Conservation (phyloP, 768 basidiomycete species). For the Agaricus bisporus region DNA sequence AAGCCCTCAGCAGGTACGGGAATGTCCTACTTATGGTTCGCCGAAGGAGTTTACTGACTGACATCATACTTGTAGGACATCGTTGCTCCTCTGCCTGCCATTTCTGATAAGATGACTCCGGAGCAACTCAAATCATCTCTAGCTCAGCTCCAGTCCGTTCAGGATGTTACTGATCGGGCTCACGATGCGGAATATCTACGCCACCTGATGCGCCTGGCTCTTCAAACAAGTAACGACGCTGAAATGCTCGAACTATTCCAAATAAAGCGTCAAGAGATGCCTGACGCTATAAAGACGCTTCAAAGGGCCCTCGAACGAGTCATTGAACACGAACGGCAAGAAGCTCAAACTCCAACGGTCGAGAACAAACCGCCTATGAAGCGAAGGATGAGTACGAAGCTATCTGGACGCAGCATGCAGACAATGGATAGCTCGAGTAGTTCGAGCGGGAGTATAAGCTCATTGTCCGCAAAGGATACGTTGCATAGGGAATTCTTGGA, state of each 20-base stretch:
- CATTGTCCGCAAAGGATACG: slow-evolving; percentile 20
- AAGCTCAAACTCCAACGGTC: slow-evolving; percentile 17
- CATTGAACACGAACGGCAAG: slow-evolving; percentile 19
- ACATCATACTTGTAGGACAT: background rate
- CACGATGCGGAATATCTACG: slow-evolving; percentile 52
- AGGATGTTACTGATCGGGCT: slow-evolving; percentile 36
- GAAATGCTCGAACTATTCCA: slow-evolving; percentile 60
- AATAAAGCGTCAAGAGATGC: slow-evolving; percentile 61
- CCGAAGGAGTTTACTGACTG: background rate
- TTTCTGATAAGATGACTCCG: slow-evolving; percentile 3
- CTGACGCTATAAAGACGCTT: slow-evolving; percentile 76
- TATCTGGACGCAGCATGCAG: slow-evolving; percentile 8
- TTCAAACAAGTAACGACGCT: slow-evolving; percentile 52
- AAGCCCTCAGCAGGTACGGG: slow-evolving; percentile 5
- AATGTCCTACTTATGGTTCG: background rate
- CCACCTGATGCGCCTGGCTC: slow-evolving; percentile 50
- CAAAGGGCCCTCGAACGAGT: slow-evolving; percentile 51
- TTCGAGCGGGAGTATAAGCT: slow-evolving; percentile 13
- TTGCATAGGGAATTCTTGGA: slow-evolving; percentile 70
- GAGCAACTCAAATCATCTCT: slow-evolving; percentile 17
- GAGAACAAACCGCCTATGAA: slow-evolving; percentile 1
- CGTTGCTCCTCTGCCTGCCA: background rate
- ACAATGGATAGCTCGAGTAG: slow-evolving; percentile 20
- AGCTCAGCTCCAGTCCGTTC: slow-evolving; percentile 21
- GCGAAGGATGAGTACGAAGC: slow-evolving; percentile 15